phyloP scores from a whole-genome alignment of 352 stramenopile genomes.

The Phytophthora hibernalis region DNA sequence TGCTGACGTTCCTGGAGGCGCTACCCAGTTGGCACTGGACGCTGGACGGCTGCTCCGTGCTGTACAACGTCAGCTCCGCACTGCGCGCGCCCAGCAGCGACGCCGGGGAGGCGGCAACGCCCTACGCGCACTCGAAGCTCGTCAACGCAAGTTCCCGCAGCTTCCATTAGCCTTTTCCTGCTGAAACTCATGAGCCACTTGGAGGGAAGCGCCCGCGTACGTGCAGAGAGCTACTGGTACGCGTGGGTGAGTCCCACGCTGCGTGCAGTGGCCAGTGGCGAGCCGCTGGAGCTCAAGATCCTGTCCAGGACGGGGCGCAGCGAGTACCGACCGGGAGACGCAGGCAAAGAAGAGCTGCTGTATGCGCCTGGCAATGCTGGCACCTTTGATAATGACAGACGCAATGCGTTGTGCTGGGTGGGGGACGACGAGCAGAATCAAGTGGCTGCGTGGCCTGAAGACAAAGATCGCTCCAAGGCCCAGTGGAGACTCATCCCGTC shows the following conservation, averaged over 20 bases:
- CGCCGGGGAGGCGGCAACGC: conserved; percentile 35
- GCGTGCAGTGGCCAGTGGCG: conserved; percentile 54
- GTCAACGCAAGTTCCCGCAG: conserved; percentile 58
- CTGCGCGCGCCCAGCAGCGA: conserved; percentile 44
- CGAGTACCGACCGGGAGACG: conserved; percentile 34
- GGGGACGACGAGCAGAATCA: conserved; percentile 30
- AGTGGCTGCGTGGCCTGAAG: conserved; percentile 29
- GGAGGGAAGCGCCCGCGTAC: conserved; percentile 58
- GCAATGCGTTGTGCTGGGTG: conserved; percentile 59
- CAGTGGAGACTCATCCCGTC: conserved; percentile 70
- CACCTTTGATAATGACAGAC: conserved; percentile 56
- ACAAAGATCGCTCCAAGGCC: conserved; percentile 54
- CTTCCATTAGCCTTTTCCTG: conserved; percentile 76
- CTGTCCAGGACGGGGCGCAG: conserved; percentile 36
- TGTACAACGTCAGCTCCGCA: conserved; percentile 62
- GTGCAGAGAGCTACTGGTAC: conserved; percentile 72
- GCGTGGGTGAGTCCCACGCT: conserved; percentile 67
- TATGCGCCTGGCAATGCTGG: conserved; percentile 55
- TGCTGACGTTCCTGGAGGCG: conserved; percentile 75
- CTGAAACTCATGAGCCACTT: conserved; percentile 70
- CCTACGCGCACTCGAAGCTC: conserved; percentile 34
- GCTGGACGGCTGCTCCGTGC: conserved; percentile 69
- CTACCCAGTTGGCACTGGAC: conserved; percentile 78
- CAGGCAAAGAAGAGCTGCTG: conserved; percentile 47
- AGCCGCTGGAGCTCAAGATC: conserved; percentile 49